These are phyloP conservation scores for Fusarium armeniacum DNA, from an alignment of 2,329 filamentous ascomycete genomes.

Conservation along the genomic window DNA sequence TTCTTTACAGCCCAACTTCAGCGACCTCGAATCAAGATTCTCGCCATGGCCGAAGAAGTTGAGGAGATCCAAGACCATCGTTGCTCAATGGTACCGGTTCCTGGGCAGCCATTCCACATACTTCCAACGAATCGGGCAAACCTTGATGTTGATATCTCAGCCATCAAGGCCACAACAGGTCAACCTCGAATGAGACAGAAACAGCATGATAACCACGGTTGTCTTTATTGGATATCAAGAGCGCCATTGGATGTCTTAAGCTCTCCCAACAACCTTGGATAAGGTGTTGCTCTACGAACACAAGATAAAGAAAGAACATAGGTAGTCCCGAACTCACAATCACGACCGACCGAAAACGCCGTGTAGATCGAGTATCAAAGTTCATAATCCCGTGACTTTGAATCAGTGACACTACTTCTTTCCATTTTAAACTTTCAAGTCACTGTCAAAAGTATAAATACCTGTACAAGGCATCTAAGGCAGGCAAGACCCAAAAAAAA, in stretches of 20 bases:
- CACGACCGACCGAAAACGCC: no score
- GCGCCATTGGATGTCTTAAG: not conserved
- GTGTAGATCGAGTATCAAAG: not conserved
- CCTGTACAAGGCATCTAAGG: no score
- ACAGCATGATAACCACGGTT: not conserved
- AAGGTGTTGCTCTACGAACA: not conserved
- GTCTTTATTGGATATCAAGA: not conserved
- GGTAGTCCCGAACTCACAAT: not conserved
- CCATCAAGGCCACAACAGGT: not conserved
- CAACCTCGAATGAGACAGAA: not conserved
- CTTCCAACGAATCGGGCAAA: not conserved
- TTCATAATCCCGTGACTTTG: not conserved
- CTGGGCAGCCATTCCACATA: not conserved
- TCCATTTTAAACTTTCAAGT: slow-evolving; percentile 5
- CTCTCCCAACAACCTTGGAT: not conserved
- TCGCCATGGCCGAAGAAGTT: not conserved
- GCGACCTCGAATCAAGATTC: no score
- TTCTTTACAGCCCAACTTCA: not conserved
- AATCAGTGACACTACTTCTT: slow-evolving; percentile 7
- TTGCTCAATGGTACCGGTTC: not conserved
- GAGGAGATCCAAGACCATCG: not conserved
- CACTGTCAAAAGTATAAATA: slow-evolving; percentile 11
- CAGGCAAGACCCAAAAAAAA: slow-evolving; percentile 14
- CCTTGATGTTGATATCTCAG: not conserved
- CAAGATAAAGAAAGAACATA: not conserved